Evolutionary conservation across 1,284 basidiomycete genomes (phyloP), one percentile per base, ranked within the genome.

Genomic region (Sanghuangporus baumii): DNA sequence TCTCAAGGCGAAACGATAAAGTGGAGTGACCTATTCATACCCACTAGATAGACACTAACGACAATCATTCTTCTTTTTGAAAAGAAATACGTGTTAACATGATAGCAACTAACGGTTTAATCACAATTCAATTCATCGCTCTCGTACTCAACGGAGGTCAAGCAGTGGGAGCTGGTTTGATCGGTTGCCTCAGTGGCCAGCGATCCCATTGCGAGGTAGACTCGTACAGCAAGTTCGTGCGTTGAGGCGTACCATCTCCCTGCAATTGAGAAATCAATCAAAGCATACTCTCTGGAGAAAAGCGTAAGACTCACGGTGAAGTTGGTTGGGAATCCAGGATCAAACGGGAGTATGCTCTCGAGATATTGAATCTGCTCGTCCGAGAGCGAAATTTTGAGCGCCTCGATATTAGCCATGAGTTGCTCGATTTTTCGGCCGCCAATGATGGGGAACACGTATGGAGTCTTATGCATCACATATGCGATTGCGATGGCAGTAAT

Each of bases 381-480:
- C n/a, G 68, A 68, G 20, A 72, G 63, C 46, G 66, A 66, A 63
- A 72, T 65, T 18, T 62, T 55, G 20, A 72, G 66, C 26, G 67
- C 69, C 26, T 69, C 61, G 57, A 72, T 68, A 63, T 72, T 72
- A 61, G 67, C 67, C 26, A 63, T 56, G 1, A 72, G 65, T 55
- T 70, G 70, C 54, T 69, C 61, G 54, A 71, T 55, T 63, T 71
- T 73, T 38, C 26, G 26, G 67, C 75, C 0, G 80, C 79, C 82
- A 18, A 82, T 66, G 51, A 82, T 79, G 65, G 77, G 78, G 0
- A 79, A 75, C 0, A 81, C 65, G 63, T 81, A 83, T 14, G 81
- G 79, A 56, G 75, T 69, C 68, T 82, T 82, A 52, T 79, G 75
- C 75, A 81, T 73, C 8, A 81, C 65, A 62, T 81, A 83, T 12